phyloP scores from a whole-genome alignment of 208 protist genomes.

The Porcisia deanei region DNA sequence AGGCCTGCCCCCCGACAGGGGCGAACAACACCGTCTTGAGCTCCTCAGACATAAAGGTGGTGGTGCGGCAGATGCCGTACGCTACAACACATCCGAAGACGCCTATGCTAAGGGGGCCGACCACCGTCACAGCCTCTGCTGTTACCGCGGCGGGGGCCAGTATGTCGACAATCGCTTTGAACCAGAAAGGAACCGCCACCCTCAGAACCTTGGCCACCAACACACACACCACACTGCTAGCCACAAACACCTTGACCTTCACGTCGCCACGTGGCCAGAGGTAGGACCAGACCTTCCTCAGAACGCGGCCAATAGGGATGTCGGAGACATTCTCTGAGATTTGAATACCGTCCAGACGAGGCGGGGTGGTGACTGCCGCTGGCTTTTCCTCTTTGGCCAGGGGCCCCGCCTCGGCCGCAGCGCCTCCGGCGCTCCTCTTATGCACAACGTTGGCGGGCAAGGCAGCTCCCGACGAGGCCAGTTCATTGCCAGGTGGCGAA shows the following conservation, averaged over 20 bases:
- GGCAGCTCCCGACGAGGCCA: background rate
- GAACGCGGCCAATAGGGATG: slow-evolving; percentile 76
- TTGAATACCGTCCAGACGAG: slow-evolving; percentile 39
- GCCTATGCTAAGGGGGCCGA: slow-evolving; percentile 62
- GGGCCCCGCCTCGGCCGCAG: background rate
- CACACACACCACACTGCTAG: slow-evolving; percentile 76
- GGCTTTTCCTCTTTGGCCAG: background rate
- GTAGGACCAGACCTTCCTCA: slow-evolving; percentile 74
- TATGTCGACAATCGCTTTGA: slow-evolving; percentile 87
- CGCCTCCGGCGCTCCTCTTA: background rate
- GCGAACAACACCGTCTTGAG: slow-evolving; percentile 91
- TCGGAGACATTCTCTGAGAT: slow-evolving; percentile 45
- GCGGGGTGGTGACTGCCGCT: slow-evolving; percentile 1
- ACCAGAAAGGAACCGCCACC: slow-evolving; percentile 91
- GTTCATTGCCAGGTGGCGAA: background rate
- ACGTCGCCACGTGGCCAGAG: slow-evolving; percentile 80
- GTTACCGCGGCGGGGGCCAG: slow-evolving; percentile 55
- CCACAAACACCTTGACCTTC: slow-evolving; percentile 71
- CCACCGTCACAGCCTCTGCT: slow-evolving; percentile 31
- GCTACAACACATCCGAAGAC: slow-evolving; percentile 84
- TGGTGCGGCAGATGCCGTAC: slow-evolving; percentile 84
- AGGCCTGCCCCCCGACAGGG: slow-evolving; percentile 83
- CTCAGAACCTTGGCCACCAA: slow-evolving; percentile 80
- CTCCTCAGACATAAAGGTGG: slow-evolving; percentile 81
- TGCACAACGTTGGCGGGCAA: background rate